Evolutionary conservation across 768 basidiomycete species (phyloP).

Genomic region (Tylopilus rubrobrunneus): DNA sequence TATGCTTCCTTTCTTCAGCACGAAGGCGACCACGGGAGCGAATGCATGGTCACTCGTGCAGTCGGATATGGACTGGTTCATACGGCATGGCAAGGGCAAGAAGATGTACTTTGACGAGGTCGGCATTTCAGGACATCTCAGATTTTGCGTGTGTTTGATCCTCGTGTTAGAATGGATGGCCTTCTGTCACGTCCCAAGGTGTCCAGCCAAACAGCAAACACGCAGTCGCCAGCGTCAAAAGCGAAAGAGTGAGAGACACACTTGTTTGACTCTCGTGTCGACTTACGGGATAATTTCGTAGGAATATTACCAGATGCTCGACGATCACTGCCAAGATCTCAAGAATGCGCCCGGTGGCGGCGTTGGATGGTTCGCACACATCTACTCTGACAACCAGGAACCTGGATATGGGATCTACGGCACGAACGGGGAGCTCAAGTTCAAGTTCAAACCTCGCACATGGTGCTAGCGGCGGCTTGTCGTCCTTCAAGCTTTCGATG

Average conservation of each 20-base stretch:
- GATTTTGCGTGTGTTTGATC: neutral
- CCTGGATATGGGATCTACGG: slow-evolving; percentile 72
- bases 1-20: slow-evolving; percentile 65
- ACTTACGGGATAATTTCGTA: neutral
- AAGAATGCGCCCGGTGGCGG: slow-evolving; percentile 59
- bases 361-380: slow-evolving; percentile 80
- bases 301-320: slow-evolving; percentile 61
- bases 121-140: slow-evolving; percentile 3
- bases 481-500: too few relatives aligned
- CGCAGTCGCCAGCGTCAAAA: slow-evolving; percentile 59
- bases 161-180: slow-evolving; percentile 68
- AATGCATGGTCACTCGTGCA: slow-evolving; percentile 60
- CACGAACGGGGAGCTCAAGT: slow-evolving; percentile 47
- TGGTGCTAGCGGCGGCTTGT: slow-evolving; percentile 39
- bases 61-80: slow-evolving; percentile 64
- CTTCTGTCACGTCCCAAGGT: slow-evolving; percentile 54
- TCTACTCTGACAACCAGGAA: slow-evolving; percentile 63
- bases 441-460: slow-evolving; percentile 58
- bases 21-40: slow-evolving; percentile 37
- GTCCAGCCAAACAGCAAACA: slow-evolving; percentile 62
- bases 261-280: neutral
- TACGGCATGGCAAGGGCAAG: slow-evolving; percentile 58
- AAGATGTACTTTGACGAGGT: slow-evolving; percentile 77
- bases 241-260: slow-evolving; percentile 48
- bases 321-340: slow-evolving; percentile 58